Evolutionary conservation across 768 basidiomycete species (phyloP).

Genomic region (Boletus rufocinnamomeus): DNA sequence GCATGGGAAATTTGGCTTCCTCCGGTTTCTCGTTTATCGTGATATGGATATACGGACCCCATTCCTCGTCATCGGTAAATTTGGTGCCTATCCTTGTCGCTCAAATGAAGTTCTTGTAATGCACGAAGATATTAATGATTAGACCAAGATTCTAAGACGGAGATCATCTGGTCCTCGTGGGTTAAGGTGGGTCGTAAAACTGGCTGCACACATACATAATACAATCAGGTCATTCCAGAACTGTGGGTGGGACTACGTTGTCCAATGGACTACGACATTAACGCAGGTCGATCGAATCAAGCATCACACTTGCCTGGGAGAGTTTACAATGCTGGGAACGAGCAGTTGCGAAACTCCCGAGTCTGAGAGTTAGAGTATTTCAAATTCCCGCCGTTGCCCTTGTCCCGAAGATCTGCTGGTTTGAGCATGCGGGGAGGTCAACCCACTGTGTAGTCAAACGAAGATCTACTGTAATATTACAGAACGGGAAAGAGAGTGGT

Average conservation of each 20-base stretch:
- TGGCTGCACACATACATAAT: constrained; percentile 23
- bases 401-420: constrained; percentile 21
- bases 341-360: not conserved
- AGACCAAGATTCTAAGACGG: constrained; percentile 20
- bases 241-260: not conserved
- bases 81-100: constrained; percentile 9
- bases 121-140: constrained; percentile 16
- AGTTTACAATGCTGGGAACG: not conserved
- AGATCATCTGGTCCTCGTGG: constrained; percentile 30
- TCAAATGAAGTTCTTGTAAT: constrained; percentile 11
- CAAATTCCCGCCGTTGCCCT: constrained; percentile 23
- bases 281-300: not conserved
- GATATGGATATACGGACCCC: constrained; percentile 18
- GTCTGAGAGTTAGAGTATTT: constrained; percentile 31
- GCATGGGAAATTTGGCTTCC: constrained; percentile 7
- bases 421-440: constrained; percentile 13
- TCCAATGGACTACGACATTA: not conserved
- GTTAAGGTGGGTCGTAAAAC: constrained; percentile 32
- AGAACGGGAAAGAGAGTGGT: constrained; percentile 3
- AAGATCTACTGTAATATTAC: constrained; percentile 9
- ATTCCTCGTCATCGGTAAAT: constrained; percentile 8
- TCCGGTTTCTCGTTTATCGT: constrained; percentile 17
- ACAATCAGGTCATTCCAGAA: constrained; percentile 2
- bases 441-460: constrained; percentile 11
- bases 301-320: not conserved